phyloP scores from a whole-genome alignment of 192 early-diverging fungal genomes.

The Backusella circina region DNA sequence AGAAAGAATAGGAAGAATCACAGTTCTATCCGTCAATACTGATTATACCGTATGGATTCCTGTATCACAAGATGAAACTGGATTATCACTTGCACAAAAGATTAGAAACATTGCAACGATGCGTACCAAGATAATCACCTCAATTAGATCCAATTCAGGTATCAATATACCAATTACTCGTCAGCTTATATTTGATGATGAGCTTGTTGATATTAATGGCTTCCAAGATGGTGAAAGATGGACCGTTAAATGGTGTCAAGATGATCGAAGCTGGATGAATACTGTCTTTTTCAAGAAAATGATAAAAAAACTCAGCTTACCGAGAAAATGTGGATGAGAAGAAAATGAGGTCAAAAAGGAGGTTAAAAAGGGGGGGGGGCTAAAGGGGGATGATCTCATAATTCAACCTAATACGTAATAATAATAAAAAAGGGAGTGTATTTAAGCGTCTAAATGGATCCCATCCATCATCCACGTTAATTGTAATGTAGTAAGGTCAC shows the following conservation, averaged over 20 bases:
- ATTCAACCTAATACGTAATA: no score
- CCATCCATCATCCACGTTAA: no score
- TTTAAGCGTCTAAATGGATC: no score
- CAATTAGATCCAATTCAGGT: slow-evolving; percentile 26
- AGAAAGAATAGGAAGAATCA: slow-evolving; percentile 29
- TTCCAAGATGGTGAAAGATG: slow-evolving; percentile 31
- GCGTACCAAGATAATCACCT: slow-evolving; percentile 20
- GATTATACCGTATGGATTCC: slow-evolving; percentile 32
- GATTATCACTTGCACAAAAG: slow-evolving; percentile 29
- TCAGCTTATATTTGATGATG: slow-evolving; percentile 25
- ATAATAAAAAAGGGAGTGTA: no score
- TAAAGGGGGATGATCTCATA: no score
- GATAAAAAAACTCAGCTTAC: slow-evolving; percentile 14
- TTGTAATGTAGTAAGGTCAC: no score
- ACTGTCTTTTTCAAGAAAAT: slow-evolving; percentile 21
- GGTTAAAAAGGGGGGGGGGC: no score
- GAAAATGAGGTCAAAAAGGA: no score
- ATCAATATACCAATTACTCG: slow-evolving; percentile 16
- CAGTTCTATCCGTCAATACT: slow-evolving; percentile 25
- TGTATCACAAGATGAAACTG: slow-evolving; percentile 26
- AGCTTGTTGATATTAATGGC: slow-evolving; percentile 20
- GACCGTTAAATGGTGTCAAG: slow-evolving; percentile 25
- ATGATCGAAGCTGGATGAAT: slow-evolving; percentile 22
- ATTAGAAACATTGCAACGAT: slow-evolving; percentile 30
- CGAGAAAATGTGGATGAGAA: no score